These are phyloP conservation scores for Saturnispora sekii DNA, from an alignment of 805 yeast species.

Conservation along the genomic window DNA sequence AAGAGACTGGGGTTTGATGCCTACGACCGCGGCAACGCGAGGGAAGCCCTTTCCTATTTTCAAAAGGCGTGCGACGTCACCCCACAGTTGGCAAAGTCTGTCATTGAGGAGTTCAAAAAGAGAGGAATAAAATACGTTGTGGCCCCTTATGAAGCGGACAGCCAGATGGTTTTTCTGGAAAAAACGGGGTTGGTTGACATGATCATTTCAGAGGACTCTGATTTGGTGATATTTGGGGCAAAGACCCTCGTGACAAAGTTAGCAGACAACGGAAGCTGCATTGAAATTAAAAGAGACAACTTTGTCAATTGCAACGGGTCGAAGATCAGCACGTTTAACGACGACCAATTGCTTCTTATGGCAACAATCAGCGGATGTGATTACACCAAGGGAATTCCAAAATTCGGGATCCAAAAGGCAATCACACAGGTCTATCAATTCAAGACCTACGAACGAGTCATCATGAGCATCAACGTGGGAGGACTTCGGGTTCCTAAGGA, in stretches of 20 bases:
- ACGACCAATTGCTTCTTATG: conserved; percentile 55
- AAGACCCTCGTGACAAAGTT: conserved; percentile 66
- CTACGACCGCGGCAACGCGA: conserved; percentile 43
- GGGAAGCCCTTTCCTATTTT: conserved; percentile 56
- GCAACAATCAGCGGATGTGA: conserved; percentile 96
- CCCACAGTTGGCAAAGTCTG: conserved; percentile 80
- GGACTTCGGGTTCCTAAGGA: conserved; percentile 51
- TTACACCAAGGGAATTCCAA: conserved; percentile 78
- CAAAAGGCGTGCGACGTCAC: conserved; percentile 80
- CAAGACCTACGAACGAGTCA: conserved; percentile 42
- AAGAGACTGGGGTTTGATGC: conserved; percentile 43
- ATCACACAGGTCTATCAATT: conserved; percentile 45
- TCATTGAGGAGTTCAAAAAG: conserved; percentile 60
- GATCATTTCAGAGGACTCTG: conserved; percentile 90
- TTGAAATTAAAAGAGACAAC: conserved; percentile 53
- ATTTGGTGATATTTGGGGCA: conserved; percentile 83
- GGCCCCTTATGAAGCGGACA: conserved; percentile 98
- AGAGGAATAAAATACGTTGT: conserved; percentile 63
- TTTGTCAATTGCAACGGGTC: conserved; percentile 29
- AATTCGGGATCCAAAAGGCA: conserved; percentile 75
- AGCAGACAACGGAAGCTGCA: conserved; percentile 57
- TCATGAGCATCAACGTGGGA: conserved; percentile 48
- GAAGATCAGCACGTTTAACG: conserved; percentile 40
- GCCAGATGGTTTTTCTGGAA: conserved; percentile 90
- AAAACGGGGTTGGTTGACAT: conserved; percentile 67